Conservation (phyloP, 176 grass and related monocot species). For the Lolium perenne region DNA sequence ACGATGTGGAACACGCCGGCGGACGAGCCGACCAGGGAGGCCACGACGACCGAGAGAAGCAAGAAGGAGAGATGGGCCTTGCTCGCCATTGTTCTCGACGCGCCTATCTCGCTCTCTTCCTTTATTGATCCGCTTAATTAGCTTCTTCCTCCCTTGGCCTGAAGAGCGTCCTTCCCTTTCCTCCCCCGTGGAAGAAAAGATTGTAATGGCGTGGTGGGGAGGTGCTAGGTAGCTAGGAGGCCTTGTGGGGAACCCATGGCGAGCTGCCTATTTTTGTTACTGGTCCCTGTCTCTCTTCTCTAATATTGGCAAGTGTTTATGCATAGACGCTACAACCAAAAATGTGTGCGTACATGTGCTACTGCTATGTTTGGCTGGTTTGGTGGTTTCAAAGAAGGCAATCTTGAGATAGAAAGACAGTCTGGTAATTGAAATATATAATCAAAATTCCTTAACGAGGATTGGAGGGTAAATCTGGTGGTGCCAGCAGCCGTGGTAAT, state of each 20-base stretch:
- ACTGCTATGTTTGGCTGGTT: constrained; percentile 40
- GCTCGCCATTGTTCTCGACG: constrained; percentile 33
- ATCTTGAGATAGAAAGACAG: no score
- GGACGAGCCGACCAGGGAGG: constrained; percentile 53
- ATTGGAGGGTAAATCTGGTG: no score
- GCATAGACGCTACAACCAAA: not conserved
- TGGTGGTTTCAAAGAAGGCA: no score
- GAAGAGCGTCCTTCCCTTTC: constrained; percentile 28
- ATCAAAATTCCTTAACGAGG: no score
- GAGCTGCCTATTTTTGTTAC: constrained; percentile 44
- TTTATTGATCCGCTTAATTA: not conserved
- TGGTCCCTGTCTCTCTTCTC: constrained; percentile 18
- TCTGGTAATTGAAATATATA: no score
- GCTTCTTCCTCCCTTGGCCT: not conserved
- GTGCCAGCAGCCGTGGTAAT: no score
- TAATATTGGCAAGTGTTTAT: constrained; percentile 42
- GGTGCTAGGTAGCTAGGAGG: not conserved
- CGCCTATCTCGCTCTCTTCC: not conserved
- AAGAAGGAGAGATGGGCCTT: constrained; percentile 37
- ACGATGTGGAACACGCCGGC: constrained; percentile 80
- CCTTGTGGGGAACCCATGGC: constrained; percentile 14
- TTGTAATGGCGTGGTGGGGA: constrained; percentile 11
- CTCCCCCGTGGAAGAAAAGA: constrained; percentile 32
- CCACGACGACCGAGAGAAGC: constrained; percentile 48
- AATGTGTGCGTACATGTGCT: not conserved